These are phyloP conservation scores for Vigna trinervia DNA, from an alignment of 306 rosid species.

Conservation along the genomic window DNA sequence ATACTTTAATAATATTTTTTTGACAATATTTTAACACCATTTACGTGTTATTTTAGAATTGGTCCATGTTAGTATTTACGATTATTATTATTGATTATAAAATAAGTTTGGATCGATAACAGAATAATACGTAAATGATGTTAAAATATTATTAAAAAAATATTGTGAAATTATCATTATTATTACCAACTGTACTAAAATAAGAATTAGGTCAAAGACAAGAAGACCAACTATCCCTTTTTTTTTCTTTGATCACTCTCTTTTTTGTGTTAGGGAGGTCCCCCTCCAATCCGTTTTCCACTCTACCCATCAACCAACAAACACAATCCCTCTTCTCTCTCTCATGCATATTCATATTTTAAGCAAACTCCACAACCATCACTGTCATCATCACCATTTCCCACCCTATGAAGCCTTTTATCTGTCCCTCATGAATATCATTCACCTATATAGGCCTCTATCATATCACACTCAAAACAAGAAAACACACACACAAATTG, in stretches of 20 bases:
- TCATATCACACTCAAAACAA: slow-evolving; percentile 40
- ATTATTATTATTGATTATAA: no score
- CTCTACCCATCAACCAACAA: slow-evolving; percentile 79
- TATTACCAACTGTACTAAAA: no score
- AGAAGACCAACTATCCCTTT: slow-evolving; percentile 54
- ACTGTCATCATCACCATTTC: slow-evolving; percentile 63
- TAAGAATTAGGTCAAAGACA: slow-evolving; percentile 63
- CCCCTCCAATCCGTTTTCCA: slow-evolving; percentile 93
- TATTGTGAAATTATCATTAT: no score
- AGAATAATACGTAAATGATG: no score
- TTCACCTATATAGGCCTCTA: slow-evolving; percentile 44
- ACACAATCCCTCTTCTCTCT: slow-evolving; percentile 48
- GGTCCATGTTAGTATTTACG: no score
- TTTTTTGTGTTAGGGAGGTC: slow-evolving; percentile 64
- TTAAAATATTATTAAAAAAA: no score
- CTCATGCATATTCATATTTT: slow-evolving; percentile 54
- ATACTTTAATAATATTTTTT: no score
- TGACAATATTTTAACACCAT: no score
- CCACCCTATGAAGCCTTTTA: slow-evolving; percentile 65
- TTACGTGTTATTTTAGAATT: no score
- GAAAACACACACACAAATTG: neutral
- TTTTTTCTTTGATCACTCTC: slow-evolving; percentile 41
- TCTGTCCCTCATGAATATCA: slow-evolving; percentile 34
- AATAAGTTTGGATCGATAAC: no score
- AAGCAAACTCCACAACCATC: slow-evolving; percentile 72